These are phyloP conservation scores for Tarenaya hassleriana DNA, from an alignment of 345 rosid species.

Conservation along the genomic window DNA sequence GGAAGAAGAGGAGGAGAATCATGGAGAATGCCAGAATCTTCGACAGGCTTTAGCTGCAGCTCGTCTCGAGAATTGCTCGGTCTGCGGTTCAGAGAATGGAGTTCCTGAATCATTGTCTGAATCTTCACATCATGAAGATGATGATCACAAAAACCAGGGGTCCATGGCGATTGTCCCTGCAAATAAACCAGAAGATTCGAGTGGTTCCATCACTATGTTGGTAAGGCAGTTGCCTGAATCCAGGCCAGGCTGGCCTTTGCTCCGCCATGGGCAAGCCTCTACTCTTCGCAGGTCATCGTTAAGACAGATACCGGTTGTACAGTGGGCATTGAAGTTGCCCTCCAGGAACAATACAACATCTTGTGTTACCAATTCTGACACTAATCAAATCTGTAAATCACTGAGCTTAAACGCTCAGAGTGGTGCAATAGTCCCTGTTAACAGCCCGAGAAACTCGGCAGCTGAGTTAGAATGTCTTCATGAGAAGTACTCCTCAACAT, in stretches of 20 bases:
- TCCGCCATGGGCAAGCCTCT: conserved; percentile 36
- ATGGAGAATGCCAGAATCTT: conserved; percentile 29
- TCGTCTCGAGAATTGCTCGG: conserved; percentile 41
- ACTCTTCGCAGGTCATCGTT: conserved; percentile 29
- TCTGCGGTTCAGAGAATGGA: conserved; percentile 40
- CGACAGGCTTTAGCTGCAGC: conserved; percentile 40
- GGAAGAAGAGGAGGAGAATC: conserved; percentile 14
- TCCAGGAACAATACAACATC: conserved; percentile 37
- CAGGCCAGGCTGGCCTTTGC: conserved; percentile 88
- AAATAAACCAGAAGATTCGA: conserved; percentile 31
- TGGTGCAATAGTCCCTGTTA: conserved; percentile 42
- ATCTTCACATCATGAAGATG: conserved; percentile 14
- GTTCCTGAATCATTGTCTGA: conserved; percentile 13
- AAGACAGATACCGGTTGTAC: conserved; percentile 60
- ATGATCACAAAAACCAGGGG: conserved; percentile 29
- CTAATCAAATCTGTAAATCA: conserved; percentile 24
- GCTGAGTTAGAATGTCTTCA: conserved; percentile 53
- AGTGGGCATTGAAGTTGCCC: conserved; percentile 61
- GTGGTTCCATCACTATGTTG: conserved; percentile 36
- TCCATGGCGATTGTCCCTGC: conserved; percentile 55
- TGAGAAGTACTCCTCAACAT: conserved; percentile 63
- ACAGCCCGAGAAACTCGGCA: conserved; percentile 35
- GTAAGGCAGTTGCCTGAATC: conserved; percentile 45
- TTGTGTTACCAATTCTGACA: conserved; percentile 29
- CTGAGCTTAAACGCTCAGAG: conserved; percentile 40